Conservation (phyloP, 306 rosid genomes). For the Senna tora region DNA sequence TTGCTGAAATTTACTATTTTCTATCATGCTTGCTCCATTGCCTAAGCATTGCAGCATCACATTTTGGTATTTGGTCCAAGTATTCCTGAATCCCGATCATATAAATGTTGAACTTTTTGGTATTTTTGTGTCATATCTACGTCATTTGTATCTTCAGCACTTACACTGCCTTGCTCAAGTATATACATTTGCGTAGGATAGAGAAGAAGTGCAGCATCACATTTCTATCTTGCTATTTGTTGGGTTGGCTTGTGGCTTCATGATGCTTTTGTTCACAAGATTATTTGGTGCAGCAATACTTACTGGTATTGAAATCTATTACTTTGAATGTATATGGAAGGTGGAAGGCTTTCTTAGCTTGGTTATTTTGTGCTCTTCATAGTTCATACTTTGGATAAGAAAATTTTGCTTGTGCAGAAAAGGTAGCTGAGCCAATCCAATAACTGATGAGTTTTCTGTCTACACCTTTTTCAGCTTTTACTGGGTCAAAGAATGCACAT, state of each 20-base stretch:
- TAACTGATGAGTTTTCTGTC: constrained; percentile 44
- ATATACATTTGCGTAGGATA: constrained; percentile 62
- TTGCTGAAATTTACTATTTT: constrained; percentile 9
- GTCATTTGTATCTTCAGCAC: constrained; percentile 17
- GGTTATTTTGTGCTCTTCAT: constrained; percentile 32
- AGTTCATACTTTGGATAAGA: constrained; percentile 24
- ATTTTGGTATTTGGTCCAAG: no score
- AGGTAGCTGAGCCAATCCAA: constrained; percentile 35
- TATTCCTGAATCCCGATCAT: not conserved
- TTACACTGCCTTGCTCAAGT: constrained; percentile 17
- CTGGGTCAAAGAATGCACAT: constrained; percentile 67
- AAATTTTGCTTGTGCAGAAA: constrained; percentile 33
- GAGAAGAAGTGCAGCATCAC: constrained; percentile 81
- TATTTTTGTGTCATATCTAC: constrained; percentile 11
- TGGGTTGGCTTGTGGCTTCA: constrained; percentile 76
- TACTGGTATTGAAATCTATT: constrained; percentile 57
- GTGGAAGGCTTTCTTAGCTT: constrained; percentile 13
- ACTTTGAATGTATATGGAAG: not conserved
- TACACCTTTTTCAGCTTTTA: constrained; percentile 67
- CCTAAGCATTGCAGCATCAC: no score
- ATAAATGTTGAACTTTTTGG: constrained; percentile 6
- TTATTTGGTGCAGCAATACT: constrained; percentile 72
- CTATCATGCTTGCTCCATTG: not conserved
- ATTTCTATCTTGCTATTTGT: constrained; percentile 73
- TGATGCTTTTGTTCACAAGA: constrained; percentile 75